phyloP scores from a whole-genome alignment of 148 eudicot species.

The Fagopyrum homotropicum region DNA sequence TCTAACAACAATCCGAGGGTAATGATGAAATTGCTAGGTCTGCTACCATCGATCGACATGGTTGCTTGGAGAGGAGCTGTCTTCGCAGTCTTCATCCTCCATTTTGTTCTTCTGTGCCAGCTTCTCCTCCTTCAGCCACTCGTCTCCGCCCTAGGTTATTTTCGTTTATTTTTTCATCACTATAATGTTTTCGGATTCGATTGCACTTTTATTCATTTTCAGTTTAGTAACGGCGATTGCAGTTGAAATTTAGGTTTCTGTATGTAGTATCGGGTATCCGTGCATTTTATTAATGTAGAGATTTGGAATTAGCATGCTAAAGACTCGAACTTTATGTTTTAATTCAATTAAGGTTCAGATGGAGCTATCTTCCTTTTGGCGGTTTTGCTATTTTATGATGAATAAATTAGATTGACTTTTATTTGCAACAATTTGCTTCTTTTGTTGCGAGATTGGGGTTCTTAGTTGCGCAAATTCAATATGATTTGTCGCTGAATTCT shows the following conservation, averaged over 20 bases:
- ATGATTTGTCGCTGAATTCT: neutral
- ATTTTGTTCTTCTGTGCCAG: conserved; percentile 73
- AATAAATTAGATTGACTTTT: neutral
- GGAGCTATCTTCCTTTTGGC: neutral
- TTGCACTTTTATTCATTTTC: neutral
- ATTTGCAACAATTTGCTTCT: neutral
- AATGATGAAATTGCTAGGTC: conserved; percentile 30
- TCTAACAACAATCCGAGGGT: neutral
- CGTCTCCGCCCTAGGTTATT: conserved; percentile 70
- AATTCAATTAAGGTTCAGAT: no score
- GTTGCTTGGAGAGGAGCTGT: conserved; percentile 67
- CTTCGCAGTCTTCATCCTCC: conserved; percentile 49
- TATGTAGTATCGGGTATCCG: neutral
- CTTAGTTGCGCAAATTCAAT: neutral
- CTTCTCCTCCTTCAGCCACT: conserved; percentile 79
- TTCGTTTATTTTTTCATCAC: neutral
- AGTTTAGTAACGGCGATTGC: neutral
- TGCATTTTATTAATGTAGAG: neutral
- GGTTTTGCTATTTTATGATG: neutral
- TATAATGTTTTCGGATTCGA: neutral
- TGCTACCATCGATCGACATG: conserved; percentile 40
- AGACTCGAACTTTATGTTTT: neutral
- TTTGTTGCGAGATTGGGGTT: neutral
- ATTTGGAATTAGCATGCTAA: neutral
- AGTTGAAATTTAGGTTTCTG: neutral